Evolutionary conservation across 176 grass and related monocot species (phyloP), one percentile per base, ranked within the genome.

Genomic region (Saccharum officinarum): DNA sequence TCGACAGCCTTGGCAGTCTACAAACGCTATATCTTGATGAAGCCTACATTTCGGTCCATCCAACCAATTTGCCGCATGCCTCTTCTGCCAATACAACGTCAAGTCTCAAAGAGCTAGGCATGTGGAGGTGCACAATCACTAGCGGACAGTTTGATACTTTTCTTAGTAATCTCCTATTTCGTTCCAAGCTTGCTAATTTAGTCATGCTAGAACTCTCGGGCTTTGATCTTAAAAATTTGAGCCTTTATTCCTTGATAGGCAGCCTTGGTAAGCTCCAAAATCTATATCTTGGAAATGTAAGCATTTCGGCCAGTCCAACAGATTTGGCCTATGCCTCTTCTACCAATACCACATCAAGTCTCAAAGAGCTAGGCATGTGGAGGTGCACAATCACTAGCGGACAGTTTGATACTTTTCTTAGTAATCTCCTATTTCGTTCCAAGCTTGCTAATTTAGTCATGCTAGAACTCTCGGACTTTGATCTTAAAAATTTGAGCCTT

Each of bases 1-100:
- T 92, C 50, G 18, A 67, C 22, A 82, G 64, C 39, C 87, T 89
- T 65, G 84, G 69, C 10, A 78, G 76, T 60, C 84, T 92, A 31
- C 88, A 77, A 61, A 16, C 76, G 22, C 64, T 92, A 54, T 23
- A 81, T 34, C 71, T 92, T 14, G 36, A 79, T 41, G 10, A 54
- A 1, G 64, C 67, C 6, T 62, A 92, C 59, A 89, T 92, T 26
- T 87, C 80, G 4, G 34, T 81, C 3, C 40, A 57, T 38, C 75
- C 34, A 23, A 60, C 33, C 0, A 6, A 20, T 52, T 79, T 81
- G 80, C 62, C 47, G 52, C 12, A 1, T 20, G 62, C 64, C 33
- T 42, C 80, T 40, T 70, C 70, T 23, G 25, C 57, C 26, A 71
- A 73, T 47, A 23, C 60, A 52, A 52, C 79, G 11, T 69, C 87